Conservation (phyloP, 805 yeast genomes). For the Metschnikowia dekortorum region DNA sequence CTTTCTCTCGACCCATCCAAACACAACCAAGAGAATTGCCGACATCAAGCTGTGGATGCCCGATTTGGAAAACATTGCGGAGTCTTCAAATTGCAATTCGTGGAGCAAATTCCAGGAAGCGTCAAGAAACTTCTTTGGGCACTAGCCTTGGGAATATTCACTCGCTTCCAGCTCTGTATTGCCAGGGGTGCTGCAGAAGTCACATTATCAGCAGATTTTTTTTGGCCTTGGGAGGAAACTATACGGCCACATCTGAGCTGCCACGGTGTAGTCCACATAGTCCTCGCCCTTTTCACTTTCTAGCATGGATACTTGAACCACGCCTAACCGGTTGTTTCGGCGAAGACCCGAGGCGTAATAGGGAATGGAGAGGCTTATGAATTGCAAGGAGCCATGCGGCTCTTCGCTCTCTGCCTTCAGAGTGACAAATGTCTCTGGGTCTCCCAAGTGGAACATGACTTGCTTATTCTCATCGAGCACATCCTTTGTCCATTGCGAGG, state of each 20-base stretch:
- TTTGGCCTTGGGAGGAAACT: slow-evolving; percentile 5
- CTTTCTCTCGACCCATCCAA: slow-evolving; percentile 86
- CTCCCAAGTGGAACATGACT: slow-evolving; percentile 21
- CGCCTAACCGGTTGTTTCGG: slow-evolving; percentile 24
- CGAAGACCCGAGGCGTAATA: slow-evolving; percentile 22
- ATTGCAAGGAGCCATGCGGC: slow-evolving; percentile 8
- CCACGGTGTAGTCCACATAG: slow-evolving; percentile 6
- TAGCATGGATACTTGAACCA: slow-evolving; percentile 29
- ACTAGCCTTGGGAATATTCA: not conserved
- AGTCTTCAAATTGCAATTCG: slow-evolving; percentile 36
- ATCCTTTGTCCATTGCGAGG: not conserved
- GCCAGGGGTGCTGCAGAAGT: too few species aligned
- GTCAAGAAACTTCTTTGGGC: slow-evolving; percentile 13
- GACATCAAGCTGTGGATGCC: slow-evolving; percentile 70
- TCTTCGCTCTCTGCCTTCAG: slow-evolving; percentile 18
- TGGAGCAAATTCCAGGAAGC: slow-evolving; percentile 14
- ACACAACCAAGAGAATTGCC: slow-evolving; percentile 63
- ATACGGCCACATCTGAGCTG: slow-evolving; percentile 14
- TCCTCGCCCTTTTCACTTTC: slow-evolving; percentile 14
- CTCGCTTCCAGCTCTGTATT: not conserved
- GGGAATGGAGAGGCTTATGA: slow-evolving; percentile 35
- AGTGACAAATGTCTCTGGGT: slow-evolving; percentile 15
- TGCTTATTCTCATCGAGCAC: slow-evolving; percentile 33
- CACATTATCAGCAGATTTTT: not conserved
- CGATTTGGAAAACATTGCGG: slow-evolving; percentile 44